A percentile compares a stretch with the other conserved stretches of the same genome.
Evolutionary conservation across 2,329 filamentous ascomycete species (phyloP).

Genomic region (Clonostachys byssicola): DNA sequence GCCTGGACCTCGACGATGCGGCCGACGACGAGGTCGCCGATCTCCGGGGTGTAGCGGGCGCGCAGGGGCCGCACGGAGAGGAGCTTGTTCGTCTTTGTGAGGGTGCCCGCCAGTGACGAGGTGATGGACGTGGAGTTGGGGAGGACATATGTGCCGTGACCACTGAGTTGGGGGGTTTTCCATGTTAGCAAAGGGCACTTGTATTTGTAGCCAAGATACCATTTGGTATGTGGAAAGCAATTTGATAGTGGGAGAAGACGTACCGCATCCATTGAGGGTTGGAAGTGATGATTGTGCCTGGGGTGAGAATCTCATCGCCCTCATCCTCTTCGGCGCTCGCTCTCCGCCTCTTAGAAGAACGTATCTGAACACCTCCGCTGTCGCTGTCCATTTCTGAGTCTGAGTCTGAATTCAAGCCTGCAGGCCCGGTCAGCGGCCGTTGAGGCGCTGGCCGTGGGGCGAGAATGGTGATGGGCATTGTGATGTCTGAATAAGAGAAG

Average conservation of each 20-base stretch:
- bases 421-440: conserved; percentile 7
- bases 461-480: conserved; percentile 45
- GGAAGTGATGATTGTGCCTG: conserved; percentile 81
- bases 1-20: conserved; percentile 94
- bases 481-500: conserved; percentile 3
- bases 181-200: not conserved
- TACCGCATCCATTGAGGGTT: conserved; percentile 96
- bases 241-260: conserved; percentile 7
- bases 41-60: conserved; percentile 91
- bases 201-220: too few relatives aligned
- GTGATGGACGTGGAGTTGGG: conserved; percentile 65
- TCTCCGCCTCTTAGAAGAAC: conserved; percentile 32
- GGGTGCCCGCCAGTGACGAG: conserved; percentile 84
- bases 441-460: conserved; percentile 28
- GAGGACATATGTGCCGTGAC: conserved; percentile 84
- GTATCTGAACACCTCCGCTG: conserved; percentile 40
- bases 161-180: conserved; percentile 43
- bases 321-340: conserved; percentile 15
- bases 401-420: conserved; percentile 25
- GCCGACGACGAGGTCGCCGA: conserved; percentile 91
- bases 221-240: not conserved
- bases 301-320: conserved; percentile 67
- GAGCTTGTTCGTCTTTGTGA: conserved; percentile 94
- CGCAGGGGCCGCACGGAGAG: conserved; percentile 87
- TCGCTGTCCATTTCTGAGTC: conserved; percentile 40